A percentile compares a stretch with the other conserved stretches of the same genome.
phyloP scores from a whole-genome alignment of 345 rosid species.

The Alliaria petiolata region DNA sequence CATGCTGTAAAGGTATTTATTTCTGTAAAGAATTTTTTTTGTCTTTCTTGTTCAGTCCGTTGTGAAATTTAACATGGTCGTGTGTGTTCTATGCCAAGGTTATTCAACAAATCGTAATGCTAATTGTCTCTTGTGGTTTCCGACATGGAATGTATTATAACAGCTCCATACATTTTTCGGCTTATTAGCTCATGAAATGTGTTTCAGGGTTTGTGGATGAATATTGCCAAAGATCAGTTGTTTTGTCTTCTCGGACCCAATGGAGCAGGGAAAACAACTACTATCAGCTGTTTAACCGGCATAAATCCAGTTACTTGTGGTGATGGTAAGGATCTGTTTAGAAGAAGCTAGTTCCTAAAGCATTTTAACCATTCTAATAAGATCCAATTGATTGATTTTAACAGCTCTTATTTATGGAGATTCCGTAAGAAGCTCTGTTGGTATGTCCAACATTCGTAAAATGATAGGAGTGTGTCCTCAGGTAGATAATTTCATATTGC shows the following conservation, averaged over 20 bases:
- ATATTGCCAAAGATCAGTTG: constrained; percentile 71
- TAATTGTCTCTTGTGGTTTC: not conserved
- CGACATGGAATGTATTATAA: not conserved
- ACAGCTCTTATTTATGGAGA: constrained; percentile 35
- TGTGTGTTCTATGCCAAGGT: no score
- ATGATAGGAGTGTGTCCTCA: no score
- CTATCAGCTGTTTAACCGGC: constrained; percentile 79
- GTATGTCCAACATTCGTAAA: no score
- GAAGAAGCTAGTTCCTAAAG: not conserved
- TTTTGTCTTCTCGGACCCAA: constrained; percentile 97
- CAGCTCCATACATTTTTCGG: not conserved
- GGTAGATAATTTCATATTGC: no score
- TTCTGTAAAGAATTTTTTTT: not conserved
- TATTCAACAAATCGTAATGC: not conserved
- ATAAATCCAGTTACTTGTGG: constrained; percentile 71
- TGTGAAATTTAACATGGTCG: no score
- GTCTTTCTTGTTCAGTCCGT: no score
- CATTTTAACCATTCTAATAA: not conserved
- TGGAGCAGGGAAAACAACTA: constrained; percentile 94
- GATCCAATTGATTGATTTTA: not conserved
- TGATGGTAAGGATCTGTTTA: constrained; percentile 51
- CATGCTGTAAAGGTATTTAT: not conserved
- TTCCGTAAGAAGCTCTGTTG: no score
- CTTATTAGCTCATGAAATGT: constrained; percentile 5
- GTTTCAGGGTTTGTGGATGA: constrained; percentile 77